These are phyloP conservation scores for Penicillium coprophilum DNA, from an alignment of 495 filamentous ascomycete genomes.

Conservation along the genomic window DNA sequence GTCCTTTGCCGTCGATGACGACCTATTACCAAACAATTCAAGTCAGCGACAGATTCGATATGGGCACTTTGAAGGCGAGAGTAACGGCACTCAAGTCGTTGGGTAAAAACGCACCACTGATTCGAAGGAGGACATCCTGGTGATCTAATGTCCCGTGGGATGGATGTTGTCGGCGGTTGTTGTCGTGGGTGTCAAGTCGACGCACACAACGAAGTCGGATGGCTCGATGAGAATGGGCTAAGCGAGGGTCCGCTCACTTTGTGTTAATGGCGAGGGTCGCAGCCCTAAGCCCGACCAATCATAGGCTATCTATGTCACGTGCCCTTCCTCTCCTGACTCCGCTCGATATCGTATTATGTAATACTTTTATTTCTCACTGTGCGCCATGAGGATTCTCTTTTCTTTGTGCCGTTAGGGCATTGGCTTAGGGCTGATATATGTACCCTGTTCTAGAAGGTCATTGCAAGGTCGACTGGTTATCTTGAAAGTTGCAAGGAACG, in stretches of 20 bases:
- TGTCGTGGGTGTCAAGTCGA: slow-evolving; percentile 50
- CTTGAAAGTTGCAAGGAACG: not conserved
- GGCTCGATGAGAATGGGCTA: slow-evolving; percentile 42
- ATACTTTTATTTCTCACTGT: slow-evolving; percentile 12
- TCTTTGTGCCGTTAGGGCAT: slow-evolving; percentile 21
- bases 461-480: not conserved
- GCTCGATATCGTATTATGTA: slow-evolving; percentile 1
- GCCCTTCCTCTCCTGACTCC: not conserved
- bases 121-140: slow-evolving; percentile 98
- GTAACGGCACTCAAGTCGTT: slow-evolving; percentile 9
- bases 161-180: slow-evolving; percentile 53
- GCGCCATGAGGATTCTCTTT: slow-evolving; percentile 3
- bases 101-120: slow-evolving; percentile 74
- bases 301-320: slow-evolving; percentile 23
- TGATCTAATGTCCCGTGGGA: slow-evolving; percentile 47
- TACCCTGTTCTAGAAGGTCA: slow-evolving; percentile 23
- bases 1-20: slow-evolving; percentile 99
- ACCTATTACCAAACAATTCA: slow-evolving; percentile 56
- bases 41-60: slow-evolving; percentile 30
- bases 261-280: slow-evolving; percentile 41
- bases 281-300: slow-evolving; percentile 43
- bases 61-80: slow-evolving; percentile 16
- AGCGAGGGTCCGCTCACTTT: slow-evolving; percentile 40
- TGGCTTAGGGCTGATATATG: slow-evolving; percentile 25
- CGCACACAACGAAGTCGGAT: slow-evolving; percentile 50